phyloP scores from a whole-genome alignment of 2,329 filamentous ascomycete species.

The Epichloe festucae region DNA sequence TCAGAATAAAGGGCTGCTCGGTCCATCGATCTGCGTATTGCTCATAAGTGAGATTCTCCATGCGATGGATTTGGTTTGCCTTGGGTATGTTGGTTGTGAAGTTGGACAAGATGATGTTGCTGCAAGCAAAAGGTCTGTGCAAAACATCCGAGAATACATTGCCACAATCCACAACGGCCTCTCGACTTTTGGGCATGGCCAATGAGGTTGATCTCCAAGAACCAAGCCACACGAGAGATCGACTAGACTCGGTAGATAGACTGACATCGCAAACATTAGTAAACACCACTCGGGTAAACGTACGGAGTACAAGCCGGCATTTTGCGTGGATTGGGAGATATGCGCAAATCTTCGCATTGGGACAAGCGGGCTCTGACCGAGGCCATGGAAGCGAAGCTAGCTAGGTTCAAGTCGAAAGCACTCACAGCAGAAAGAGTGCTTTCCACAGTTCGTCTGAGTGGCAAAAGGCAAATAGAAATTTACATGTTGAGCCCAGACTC shows the following conservation, averaged over 20 bases:
- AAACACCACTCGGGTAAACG: not conserved
- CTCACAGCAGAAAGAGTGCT: constrained; percentile 71
- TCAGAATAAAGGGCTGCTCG: constrained; percentile 74
- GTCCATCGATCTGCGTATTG: constrained; percentile 70
- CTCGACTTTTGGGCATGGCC: constrained; percentile 34
- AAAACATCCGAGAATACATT: constrained; percentile 82
- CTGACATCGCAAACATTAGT: constrained; percentile 8
- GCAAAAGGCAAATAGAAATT: constrained; percentile 75
- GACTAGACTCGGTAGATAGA: constrained; percentile 18
- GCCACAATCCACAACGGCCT: constrained; percentile 54
- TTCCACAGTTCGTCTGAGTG: constrained; percentile 84
- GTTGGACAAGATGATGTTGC: constrained; percentile 53
- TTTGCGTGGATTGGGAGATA: not conserved
- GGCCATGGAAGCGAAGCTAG: not conserved
- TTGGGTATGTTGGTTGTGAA: constrained; percentile 61
- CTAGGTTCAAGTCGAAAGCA: constrained; percentile 13
- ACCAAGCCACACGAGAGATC: constrained; percentile 50
- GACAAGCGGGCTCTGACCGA: not conserved
- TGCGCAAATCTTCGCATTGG: constrained; percentile 7
- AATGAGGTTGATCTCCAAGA: constrained; percentile 77
- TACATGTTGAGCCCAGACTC: constrained; percentile 63
- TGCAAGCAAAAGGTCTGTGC: constrained; percentile 75
- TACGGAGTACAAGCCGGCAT: not conserved
- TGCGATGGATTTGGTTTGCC: constrained; percentile 57
- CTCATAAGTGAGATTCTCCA: constrained; percentile 53